Evolutionary conservation across 805 yeast genomes (phyloP).

Genomic region (Cyberlindnera euphorbiae): DNA sequence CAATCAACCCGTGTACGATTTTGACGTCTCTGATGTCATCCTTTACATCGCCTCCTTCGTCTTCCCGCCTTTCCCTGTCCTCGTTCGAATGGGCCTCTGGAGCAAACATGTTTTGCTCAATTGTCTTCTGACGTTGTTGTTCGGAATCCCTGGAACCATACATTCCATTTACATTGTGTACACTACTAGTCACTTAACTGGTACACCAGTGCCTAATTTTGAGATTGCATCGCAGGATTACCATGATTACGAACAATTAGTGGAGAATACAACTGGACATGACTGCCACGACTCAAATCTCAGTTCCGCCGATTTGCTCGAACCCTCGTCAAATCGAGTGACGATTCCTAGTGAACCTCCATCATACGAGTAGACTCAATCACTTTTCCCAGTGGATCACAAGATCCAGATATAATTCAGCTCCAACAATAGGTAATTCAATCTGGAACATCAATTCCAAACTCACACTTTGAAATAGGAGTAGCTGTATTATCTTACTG

Average conservation of each 20-base stretch:
- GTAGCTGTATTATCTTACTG: too few species aligned
- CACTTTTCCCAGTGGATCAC: too few species aligned
- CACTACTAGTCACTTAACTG: conserved; percentile 16
- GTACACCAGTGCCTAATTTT: neutral
- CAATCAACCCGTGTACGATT: conserved; percentile 7
- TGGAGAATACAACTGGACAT: conserved; percentile 9
- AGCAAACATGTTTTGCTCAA: conserved; percentile 53
- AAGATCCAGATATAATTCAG: too few species aligned
- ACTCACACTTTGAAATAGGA: too few species aligned
- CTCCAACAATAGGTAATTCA: too few species aligned
- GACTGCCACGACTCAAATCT: neutral
- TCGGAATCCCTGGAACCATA: conserved; percentile 70
- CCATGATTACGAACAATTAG: conserved; percentile 21
- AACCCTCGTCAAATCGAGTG: too few species aligned
- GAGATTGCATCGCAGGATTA: neutral
- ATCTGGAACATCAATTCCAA: too few species aligned
- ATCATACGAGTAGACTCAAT: too few species aligned
- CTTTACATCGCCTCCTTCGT: conserved; percentile 57
- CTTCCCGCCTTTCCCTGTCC: conserved; percentile 72
- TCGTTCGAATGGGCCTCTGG: conserved; percentile 57
- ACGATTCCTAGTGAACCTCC: too few species aligned
- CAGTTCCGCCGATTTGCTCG: too few species aligned
- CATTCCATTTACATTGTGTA: conserved; percentile 56
- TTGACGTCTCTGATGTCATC: conserved; percentile 41
- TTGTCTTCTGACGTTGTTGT: conserved; percentile 61